Percentiles rank a stretch among this genome's conserved stretches.
Evolutionary conservation across 129 eudicot species (phyloP).

Genomic region (Helianthus annuus): DNA sequence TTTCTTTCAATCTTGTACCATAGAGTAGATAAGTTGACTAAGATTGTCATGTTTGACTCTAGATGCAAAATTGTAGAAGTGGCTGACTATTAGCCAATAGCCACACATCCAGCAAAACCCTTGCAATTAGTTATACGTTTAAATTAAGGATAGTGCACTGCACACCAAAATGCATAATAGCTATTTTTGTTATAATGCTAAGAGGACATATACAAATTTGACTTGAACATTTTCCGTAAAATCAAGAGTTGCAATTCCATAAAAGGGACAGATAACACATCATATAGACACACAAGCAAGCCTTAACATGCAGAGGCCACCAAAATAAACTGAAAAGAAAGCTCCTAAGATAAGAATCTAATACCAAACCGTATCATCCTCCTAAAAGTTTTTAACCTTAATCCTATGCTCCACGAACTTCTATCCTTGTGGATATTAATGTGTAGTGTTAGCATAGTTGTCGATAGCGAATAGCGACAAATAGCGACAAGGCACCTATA

Average conservation of each 20-base stretch:
- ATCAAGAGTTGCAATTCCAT: background rate
- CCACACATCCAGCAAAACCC: background rate
- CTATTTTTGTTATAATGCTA: background rate
- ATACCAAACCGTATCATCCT: no score
- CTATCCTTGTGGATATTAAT: no score
- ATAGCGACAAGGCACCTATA: no score
- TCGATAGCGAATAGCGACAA: no score
- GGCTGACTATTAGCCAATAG: background rate
- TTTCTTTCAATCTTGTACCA: background rate
- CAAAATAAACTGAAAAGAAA: background rate
- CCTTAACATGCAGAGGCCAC: no score
- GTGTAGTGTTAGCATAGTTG: no score
- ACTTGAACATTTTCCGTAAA: background rate
- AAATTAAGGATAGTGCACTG: background rate
- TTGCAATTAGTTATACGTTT: background rate
- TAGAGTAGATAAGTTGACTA: constrained; percentile 9
- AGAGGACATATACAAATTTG: background rate
- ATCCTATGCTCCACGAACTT: no score
- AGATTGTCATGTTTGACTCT: background rate
- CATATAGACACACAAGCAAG: no score
- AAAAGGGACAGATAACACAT: no score
- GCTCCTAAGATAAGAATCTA: no score
- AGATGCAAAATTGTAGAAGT: background rate
- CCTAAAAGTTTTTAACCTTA: no score
- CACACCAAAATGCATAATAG: background rate